A percentile compares a stretch with the other conserved stretches of the same genome.
These are phyloP conservation scores for Mortierella claussenii DNA, from an alignment of 192 early-diverging fungal species.

Conservation along the genomic window DNA sequence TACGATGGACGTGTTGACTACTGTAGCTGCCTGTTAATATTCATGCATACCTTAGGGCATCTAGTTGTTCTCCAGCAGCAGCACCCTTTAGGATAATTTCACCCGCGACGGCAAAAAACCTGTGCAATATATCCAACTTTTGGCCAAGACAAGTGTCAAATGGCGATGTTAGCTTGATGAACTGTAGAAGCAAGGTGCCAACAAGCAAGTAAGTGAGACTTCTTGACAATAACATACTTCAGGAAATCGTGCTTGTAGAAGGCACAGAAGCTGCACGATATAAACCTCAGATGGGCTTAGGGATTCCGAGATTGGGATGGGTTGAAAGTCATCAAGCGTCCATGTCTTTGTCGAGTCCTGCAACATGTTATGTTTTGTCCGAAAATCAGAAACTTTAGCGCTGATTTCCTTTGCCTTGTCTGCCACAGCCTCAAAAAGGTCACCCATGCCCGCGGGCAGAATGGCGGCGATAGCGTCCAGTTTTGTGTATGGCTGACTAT, in stretches of 20 bases:
- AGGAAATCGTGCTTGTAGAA: conserved; percentile 15
- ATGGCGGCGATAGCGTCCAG: conserved; percentile 12
- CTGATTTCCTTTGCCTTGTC: conserved; percentile 12
- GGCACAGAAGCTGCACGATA: conserved; percentile 22
- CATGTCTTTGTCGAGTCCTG: not conserved
- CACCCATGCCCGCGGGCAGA: conserved; percentile 16
- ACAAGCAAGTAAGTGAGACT: not conserved
- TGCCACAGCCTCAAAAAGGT: conserved; percentile 28
- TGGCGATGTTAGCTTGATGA: too few relatives aligned
- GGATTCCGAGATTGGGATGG: conserved; percentile 12
- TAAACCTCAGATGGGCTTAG: conserved; percentile 6
- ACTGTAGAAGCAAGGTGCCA: too few relatives aligned
- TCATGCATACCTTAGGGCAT: conserved; percentile 1
- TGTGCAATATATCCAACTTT: conserved; percentile 20
- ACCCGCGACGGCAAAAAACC: conserved; percentile 1
- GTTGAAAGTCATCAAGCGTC: conserved; percentile 1
- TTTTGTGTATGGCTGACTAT: conserved; percentile 30
- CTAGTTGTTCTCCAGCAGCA: not conserved
- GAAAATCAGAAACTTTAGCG: conserved; percentile 1
- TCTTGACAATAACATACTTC: conserved; percentile 15
- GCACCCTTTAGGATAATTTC: conserved; percentile 16
- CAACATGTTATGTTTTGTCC: conserved; percentile 1
- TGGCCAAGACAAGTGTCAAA: too few relatives aligned
- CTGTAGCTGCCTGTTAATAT: too few relatives aligned
- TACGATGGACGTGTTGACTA: too few relatives aligned